Evolutionary conservation across 331 rosid species (phyloP).

Genomic region (Rosa hybrid): DNA sequence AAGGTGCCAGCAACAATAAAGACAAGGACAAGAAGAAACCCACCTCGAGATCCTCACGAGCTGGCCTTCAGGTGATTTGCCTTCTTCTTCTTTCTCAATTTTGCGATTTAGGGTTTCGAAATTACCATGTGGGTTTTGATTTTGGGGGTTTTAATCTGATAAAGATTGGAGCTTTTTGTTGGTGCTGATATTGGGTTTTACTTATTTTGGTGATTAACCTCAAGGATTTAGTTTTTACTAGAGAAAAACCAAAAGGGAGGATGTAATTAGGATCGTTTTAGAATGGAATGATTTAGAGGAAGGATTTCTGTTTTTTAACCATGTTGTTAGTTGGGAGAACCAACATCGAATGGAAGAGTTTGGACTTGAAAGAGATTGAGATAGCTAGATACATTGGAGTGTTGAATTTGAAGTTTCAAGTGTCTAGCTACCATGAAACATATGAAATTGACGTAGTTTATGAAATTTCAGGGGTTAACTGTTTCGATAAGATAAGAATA

Average conservation of each 20-base stretch:
- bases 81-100: background rate
- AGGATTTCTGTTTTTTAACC: background rate
- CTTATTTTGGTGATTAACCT: background rate
- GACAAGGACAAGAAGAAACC: slow-evolving; percentile 81
- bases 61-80: slow-evolving; percentile 68
- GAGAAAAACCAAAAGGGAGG: too few species aligned
- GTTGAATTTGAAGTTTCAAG: background rate
- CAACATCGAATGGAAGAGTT: background rate
- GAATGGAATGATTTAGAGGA: background rate
- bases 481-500: background rate
- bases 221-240: too few species aligned
- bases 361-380: background rate
- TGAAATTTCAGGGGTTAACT: background rate
- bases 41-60: slow-evolving; percentile 79
- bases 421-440: background rate
- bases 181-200: background rate
- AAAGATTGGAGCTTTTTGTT: background rate
- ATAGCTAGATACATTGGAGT: background rate
- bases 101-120: background rate
- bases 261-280: background rate
- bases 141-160: background rate
- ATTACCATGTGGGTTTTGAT: background rate
- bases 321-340: background rate
- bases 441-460: background rate
- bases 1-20: slow-evolving; percentile 49